phyloP scores from a whole-genome alignment of 192 early-diverging fungal species.

The Podila verticillata region DNA sequence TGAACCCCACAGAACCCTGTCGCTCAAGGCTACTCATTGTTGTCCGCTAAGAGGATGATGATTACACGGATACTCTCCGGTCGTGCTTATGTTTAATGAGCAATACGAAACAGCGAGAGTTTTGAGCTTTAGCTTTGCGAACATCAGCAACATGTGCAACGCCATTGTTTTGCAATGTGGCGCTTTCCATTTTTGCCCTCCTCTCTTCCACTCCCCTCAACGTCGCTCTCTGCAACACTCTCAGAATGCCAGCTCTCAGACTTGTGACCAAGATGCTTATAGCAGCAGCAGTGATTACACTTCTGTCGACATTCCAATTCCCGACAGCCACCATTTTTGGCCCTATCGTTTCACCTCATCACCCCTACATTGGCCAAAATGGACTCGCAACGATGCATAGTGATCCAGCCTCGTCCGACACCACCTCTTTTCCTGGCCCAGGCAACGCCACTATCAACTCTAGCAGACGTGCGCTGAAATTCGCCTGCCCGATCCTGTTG shows the following conservation, averaged over 20 bases:
- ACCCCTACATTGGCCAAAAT: constrained; percentile 25
- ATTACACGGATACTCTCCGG: constrained; percentile 31
- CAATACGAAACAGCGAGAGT: constrained; percentile 9
- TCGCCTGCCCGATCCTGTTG: constrained; percentile 28
- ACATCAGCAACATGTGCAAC: constrained; percentile 1
- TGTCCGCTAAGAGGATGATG: constrained; percentile 2
- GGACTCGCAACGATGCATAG: constrained; percentile 30
- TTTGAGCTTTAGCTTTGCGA: background rate
- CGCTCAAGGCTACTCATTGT: background rate
- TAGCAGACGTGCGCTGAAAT: constrained; percentile 17
- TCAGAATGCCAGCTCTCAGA: constrained; percentile 19
- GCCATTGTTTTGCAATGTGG: constrained; percentile 14
- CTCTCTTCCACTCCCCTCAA: constrained; percentile 1
- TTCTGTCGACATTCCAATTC: constrained; percentile 14
- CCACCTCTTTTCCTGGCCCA: constrained; percentile 28
- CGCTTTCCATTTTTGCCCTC: background rate
- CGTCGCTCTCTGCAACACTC: background rate
- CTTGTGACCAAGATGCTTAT: constrained; percentile 9
- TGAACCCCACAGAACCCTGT: constrained; percentile 12
- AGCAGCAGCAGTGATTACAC: constrained; percentile 10
- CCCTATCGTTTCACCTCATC: constrained; percentile 15
- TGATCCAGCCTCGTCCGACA: constrained; percentile 31
- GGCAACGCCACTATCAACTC: constrained; percentile 24
- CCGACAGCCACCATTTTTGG: constrained; percentile 22
- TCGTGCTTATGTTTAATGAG: background rate